A percentile compares a stretch with the other conserved stretches of the same genome.
These are phyloP conservation scores for Silene uniflora DNA, from an alignment of 148 eudicot genomes.

Conservation along the genomic window DNA sequence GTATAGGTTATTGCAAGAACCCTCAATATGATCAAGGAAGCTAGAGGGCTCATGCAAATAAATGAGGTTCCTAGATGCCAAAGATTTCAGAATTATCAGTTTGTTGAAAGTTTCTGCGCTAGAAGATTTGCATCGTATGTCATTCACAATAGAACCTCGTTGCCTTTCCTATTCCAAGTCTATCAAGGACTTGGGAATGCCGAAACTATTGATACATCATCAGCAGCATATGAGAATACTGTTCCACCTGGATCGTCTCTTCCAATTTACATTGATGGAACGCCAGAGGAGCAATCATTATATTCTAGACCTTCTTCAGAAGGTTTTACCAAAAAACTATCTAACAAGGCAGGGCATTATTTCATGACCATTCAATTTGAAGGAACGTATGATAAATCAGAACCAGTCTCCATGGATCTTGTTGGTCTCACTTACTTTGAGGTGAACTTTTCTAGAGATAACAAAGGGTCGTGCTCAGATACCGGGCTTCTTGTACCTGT, in stretches of 20 bases:
- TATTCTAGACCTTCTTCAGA: slow-evolving; percentile 58
- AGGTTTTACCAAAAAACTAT: slow-evolving; percentile 51
- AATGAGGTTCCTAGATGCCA: slow-evolving; percentile 40
- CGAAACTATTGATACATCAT: slow-evolving; percentile 45
- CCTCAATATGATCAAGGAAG: slow-evolving; percentile 67
- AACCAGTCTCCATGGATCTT: slow-evolving; percentile 91
- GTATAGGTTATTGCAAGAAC: slow-evolving; percentile 65
- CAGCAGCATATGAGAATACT: slow-evolving; percentile 36
- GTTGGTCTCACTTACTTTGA: slow-evolving; percentile 87
- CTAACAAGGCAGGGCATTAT: slow-evolving; percentile 57
- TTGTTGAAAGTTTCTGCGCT: slow-evolving; percentile 35
- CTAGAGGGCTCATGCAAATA: slow-evolving; percentile 40
- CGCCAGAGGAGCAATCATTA: slow-evolving; percentile 59
- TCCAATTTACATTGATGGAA: slow-evolving; percentile 66
- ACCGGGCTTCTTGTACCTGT: slow-evolving; percentile 81
- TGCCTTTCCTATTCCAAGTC: slow-evolving; percentile 64
- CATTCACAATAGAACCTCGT: slow-evolving; percentile 74
- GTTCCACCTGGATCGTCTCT: slow-evolving; percentile 63
- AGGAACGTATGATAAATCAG: slow-evolving; percentile 67
- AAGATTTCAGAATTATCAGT: slow-evolving; percentile 40
- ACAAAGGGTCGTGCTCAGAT: slow-evolving; percentile 30
- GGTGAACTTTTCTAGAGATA: slow-evolving; percentile 74
- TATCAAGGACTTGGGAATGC: slow-evolving; percentile 44
- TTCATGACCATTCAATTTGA: slow-evolving; percentile 74
- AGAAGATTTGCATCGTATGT: slow-evolving; percentile 84